Evolutionary conservation across 108 stramenopile species (phyloP).

Genomic region (Phaeodactylum tricornutum): DNA sequence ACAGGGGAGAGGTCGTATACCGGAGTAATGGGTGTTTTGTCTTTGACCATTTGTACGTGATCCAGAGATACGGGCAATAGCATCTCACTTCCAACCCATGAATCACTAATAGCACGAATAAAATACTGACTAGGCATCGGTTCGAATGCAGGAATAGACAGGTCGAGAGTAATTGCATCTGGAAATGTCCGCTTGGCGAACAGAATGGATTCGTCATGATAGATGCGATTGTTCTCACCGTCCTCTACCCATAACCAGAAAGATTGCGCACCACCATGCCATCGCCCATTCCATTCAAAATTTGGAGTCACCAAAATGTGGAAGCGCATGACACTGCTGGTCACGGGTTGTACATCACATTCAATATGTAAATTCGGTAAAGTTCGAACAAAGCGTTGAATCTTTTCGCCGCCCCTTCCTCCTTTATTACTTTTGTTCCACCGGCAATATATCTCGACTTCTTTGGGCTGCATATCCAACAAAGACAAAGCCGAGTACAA

Average conservation of each 20-base stretch:
- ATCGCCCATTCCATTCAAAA: conserved; percentile 82
- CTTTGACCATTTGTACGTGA: conserved; percentile 69
- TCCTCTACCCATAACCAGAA: conserved; percentile 99
- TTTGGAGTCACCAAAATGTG: conserved; percentile 54
- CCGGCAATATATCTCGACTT: conserved; percentile 84
- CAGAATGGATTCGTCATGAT: conserved; percentile 70
- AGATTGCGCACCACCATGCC: conserved; percentile 77
- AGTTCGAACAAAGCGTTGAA: conserved; percentile 56
- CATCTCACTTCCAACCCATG: conserved; percentile 91
- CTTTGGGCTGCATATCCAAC: conserved; percentile 87
- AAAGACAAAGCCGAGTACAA: conserved; percentile 54
- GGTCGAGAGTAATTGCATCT: conserved; percentile 58
- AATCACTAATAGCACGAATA: conserved; percentile 78
- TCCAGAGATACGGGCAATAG: conserved; percentile 77
- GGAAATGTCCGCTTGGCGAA: conserved; percentile 59
- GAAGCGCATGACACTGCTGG: conserved; percentile 72
- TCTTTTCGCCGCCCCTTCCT: conserved; percentile 43
- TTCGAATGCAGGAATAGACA: conserved; percentile 88
- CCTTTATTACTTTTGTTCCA: conserved; percentile 21
- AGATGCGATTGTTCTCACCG: conserved; percentile 69
- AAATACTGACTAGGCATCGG: conserved; percentile 87
- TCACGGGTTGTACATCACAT: conserved; percentile 88
- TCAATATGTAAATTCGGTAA: conserved; percentile 76
- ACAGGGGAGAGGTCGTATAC: conserved; percentile 89
- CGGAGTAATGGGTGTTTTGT: conserved; percentile 67